Base-by-base conservation (phyloP, 352 stramenopile genomes). In the Hyaloperonospora brassicae region DNA sequence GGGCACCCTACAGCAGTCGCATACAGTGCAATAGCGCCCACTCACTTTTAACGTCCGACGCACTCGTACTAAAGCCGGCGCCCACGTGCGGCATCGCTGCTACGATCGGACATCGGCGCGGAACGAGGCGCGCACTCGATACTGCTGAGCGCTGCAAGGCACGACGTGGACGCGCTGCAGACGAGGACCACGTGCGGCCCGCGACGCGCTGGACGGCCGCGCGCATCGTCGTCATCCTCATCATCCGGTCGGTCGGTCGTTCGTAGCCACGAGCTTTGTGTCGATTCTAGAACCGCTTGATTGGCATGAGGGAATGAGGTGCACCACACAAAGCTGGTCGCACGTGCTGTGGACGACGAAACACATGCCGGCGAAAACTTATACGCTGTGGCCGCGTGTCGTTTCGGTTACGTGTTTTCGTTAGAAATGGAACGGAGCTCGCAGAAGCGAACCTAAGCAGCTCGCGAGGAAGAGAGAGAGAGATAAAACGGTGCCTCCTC, bases 161-260 rank as follows among this genome's bases (percentile, higher is more conserved):
- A 21, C 48, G 48, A 57, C 60, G 41, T 64, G 58, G 55, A 56
- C 36, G 65, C 43, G 48, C 2, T 7, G 38, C 38, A 38, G 52
- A 27, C 2, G 53, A 55, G 45, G 50, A 42, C 45, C 61, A 25
- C 14, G 60, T 65, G 46, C 62, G 67, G 52, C 69, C 69, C 59
- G 59, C 64, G 36, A 82, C 50, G 27, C 64, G 72, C 55, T 82
- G 65, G 40, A 66, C 64, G 31, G 66, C 54, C 10, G 77, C 60
- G 55, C 71, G 72, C 64, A 87, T 75, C 74, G 84, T 85, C 46
- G 54, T 67, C 21, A 36, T 24, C 13, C 21, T 50, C 17, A 17
- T 17, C 17, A 17, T 17, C 17, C 17, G 17, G 17, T 17, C 17
- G 17, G 24, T 57, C 21, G 24, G 27, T 34, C 27, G 27, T 34